Evolutionary conservation across 805 yeast genomes (phyloP), one percentile per base, ranked within the genome.

Genomic region (Starmerella bacillaris): DNA sequence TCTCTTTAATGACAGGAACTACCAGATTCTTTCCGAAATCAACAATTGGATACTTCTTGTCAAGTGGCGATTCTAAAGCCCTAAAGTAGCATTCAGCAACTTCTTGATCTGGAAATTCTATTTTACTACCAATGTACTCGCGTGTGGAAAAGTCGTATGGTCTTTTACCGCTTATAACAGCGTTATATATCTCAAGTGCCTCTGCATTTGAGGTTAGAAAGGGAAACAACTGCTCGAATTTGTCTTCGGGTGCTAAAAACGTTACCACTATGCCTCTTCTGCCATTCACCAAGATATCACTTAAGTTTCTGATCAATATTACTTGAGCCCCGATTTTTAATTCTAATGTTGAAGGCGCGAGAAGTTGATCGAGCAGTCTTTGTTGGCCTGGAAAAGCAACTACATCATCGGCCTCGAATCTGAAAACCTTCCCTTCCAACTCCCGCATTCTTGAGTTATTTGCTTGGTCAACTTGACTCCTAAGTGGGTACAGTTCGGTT

Each of bases 311-410:
- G 40, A 84, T 56, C 58, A 79, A 70, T 83, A 89, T 79, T 2
- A 89, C 95, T 55, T 89, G 96, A 0, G 94, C 92, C 26, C 78
- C 79, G 35, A 72, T 72, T 51, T 83, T 84, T 44, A 89, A 59
- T 5, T 62, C 65, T 12, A 89, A 51, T 4, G 43, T 50, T 39
- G 68, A 65, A 18, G 73, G 76, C 29, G 89, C 92, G 77, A 82
- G 72, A 19, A 80, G 59, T 28, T 68, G 65, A n/a, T 74, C 76
- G 34, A 71, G 55, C 38, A 60, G 19, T 24, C 43, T 49, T 22
- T 56, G 56, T 14, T 52, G 45, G 45, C 46, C 30, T 21, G 45
- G 49, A 28, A 39, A 21, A 2, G 40, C 51, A 14, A 51, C 63
- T 0, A 47, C 35, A 47, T 75, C 82, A 0, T 40, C 30, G 1